Conservation (phyloP, 129 eudicot species). For the Pseudognaphalium luteoalbum region DNA sequence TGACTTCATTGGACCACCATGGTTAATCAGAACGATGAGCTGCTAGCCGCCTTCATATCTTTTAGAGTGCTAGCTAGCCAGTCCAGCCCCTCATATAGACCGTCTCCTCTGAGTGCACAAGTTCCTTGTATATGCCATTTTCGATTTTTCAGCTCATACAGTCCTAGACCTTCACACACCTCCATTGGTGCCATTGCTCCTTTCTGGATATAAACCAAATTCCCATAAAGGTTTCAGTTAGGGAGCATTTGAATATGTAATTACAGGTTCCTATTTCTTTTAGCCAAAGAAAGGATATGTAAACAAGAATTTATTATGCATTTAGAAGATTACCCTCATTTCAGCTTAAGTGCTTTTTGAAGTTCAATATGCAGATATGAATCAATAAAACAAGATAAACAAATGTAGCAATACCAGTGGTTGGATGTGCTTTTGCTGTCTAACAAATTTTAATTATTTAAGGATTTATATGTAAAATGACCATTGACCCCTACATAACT, state of each 20-base stretch:
- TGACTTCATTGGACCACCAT: constrained; percentile 25
- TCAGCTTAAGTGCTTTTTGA: no score
- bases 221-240: neutral
- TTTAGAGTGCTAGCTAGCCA: constrained; percentile 95
- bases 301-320: no score
- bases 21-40: constrained; percentile 63
- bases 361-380: neutral
- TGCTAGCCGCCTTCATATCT: constrained; percentile 71
- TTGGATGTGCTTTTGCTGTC: neutral
- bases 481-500: constrained; percentile 14
- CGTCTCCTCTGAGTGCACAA: constrained; percentile 96
- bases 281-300: neutral
- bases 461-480: constrained; percentile 7
- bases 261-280: neutral
- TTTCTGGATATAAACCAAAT: constrained; percentile 42
- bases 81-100: constrained; percentile 95
- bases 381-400: neutral
- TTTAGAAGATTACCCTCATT: no score
- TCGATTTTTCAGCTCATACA: constrained; percentile 80
- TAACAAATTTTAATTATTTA: neutral
- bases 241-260: neutral
- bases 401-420: neutral
- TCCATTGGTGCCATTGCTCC: constrained; percentile 98
- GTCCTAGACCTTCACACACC: constrained; percentile 93
- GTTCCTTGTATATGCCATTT: constrained; percentile 99